Evolutionary conservation across 192 early-diverging fungal genomes (phyloP), one percentile per base, ranked within the genome.

Genomic region (Fimicolochytrium jonesii): DNA sequence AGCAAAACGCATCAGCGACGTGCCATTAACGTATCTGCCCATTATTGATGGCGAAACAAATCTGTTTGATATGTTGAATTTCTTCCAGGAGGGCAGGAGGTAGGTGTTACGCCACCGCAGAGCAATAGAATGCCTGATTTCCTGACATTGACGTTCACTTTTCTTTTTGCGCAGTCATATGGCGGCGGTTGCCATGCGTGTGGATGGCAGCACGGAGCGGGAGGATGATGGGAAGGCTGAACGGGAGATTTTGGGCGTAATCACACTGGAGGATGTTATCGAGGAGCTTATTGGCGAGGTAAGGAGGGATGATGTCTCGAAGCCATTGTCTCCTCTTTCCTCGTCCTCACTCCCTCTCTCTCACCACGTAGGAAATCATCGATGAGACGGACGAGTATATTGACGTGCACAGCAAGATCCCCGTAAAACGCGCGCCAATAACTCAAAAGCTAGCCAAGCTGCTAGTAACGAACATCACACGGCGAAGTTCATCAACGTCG

Each of bases 331-430:
- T 11, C 39, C 39, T 9, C 39, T 41, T 41, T 41, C 39, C 39
- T 11, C 39, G 10, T n/a, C 39, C n/a, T 41, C 39, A 9, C 39
- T 41, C 39, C 9, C 9, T n/a, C n/a, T n/a, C 9, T n/a, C 39
- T 41, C 39, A 41, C 39, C 39, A 3, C 31, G 13, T 68, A 69
- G 41, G 67, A 81, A 67, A 81, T 81, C 63, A 73, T 81, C 22
- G 79, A 81, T 56, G 79, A 81, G 51, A 78, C 76, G 11, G 79
- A 81, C 64, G 76, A 78, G 7, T 78, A 72, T 49, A 62, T 81
- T 37, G 76, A 81, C 56, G 63, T 74, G 32, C 47, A 64, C n/a
- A 68, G 58, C n/a, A 77, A 77, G 52, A 66, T 65, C 23, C 67
- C 66, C 32, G 76, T 78, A 15, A 61, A 28, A 11, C 68, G 76